Evolutionary conservation across 2,329 filamentous ascomycete species (phyloP), one percentile per base, ranked within the genome.

Genomic region (Ceratocystis cubensis): DNA sequence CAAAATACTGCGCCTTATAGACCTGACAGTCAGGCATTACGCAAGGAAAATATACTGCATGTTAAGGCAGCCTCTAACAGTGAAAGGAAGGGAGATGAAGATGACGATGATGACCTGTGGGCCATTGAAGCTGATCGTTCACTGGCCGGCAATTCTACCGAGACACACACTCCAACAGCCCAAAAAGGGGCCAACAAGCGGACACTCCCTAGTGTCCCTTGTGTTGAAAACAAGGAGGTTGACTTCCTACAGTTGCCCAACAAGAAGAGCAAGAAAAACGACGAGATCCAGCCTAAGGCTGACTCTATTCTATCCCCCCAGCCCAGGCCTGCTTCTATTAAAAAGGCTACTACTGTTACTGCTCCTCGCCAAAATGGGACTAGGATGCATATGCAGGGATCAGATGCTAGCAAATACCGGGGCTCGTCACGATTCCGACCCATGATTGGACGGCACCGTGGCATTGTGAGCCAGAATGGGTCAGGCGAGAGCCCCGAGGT

Each of bases 101-200:
- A 74, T 2, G 79, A 85, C 17, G 65, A 67, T 8, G 75, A 74
- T 1, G 79, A 85, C 69, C 77, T 85, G 10, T 85, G 82, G 82
- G 82, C 81, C 41, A 71, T 84, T 28, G 83, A 85, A 71, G 82
- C 82, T 10, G 76, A 79, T 65, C 78, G 82, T 13, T 74, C 76
- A 5, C 76, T 76, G 0, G 78, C 79, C 8, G 72, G 69, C 4
- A 70, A 73, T 25, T 64, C 70, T 44, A 22, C 30, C 66, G 62
- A 59, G 46, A 25, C 25, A 4, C 41, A 45, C 41, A 61, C 61
- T 25, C 59, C 65, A 56, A 68, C 46, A 57, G 69, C 37, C 17
- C 45, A 46, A 70, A 70, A 73, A 70, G 61, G 73, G 67, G 33
- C 69, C 70, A 62, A 67, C 22, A 65, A 67, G 62, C 66, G 66